Conservation (phyloP, 208 protist species). For the Wallacemonas collosoma region DNA sequence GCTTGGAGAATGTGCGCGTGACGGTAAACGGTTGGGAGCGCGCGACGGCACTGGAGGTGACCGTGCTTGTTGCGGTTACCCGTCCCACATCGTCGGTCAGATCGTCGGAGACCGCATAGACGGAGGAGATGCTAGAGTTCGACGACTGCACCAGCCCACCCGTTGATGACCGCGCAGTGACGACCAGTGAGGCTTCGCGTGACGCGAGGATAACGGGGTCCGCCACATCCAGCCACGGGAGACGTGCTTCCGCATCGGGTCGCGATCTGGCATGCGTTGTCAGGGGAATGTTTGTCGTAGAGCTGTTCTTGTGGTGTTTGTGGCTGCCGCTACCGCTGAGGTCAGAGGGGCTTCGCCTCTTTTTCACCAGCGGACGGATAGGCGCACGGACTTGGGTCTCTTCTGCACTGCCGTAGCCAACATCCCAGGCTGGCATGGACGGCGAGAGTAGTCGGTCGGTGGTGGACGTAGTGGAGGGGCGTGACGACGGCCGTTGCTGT, state of each 20-base stretch:
- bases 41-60: neutral
- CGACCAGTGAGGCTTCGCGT: neutral
- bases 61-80: neutral
- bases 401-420: neutral
- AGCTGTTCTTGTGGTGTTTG: neutral
- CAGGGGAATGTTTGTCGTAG: neutral
- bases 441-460: neutral
- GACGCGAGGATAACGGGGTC: neutral
- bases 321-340: neutral
- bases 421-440: neutral
- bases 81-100: neutral
- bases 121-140: conserved; percentile 14
- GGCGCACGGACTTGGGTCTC: neutral
- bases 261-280: neutral
- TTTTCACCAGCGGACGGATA: neutral
- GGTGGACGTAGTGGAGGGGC: neutral
- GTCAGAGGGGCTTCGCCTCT: neutral
- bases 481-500: too few relatives aligned
- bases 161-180: neutral
- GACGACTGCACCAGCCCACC: conserved; percentile 3
- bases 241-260: neutral
- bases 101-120: conserved; percentile 14
- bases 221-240: conserved; percentile 3
- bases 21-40: conserved; percentile 11
- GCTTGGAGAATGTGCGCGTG: conserved; percentile 12